Evolutionary conservation across 192 early-diverging fungal species (phyloP), one percentile per base, ranked within the genome.

Genomic region (Diversispora epigaea): DNA sequence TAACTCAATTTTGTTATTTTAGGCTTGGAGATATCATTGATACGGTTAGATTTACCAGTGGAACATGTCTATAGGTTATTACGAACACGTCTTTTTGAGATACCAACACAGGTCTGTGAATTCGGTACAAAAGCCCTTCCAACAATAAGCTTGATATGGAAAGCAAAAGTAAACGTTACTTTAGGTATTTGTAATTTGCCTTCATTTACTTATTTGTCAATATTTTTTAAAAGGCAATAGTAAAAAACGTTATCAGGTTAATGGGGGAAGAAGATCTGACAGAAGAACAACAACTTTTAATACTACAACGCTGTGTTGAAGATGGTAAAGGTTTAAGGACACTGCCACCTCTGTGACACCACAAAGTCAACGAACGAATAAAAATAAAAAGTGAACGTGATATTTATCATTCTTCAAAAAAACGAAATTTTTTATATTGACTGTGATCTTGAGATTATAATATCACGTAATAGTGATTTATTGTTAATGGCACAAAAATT

Each of bases 1-100:
- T 45, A n/a, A 68, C 47, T 52, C 19, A 32, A 68, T 52, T 50
- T 19, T 68, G 11, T 52, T 50, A 54, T 21, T 75, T 49, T 57
- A 62, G 72, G 57, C 17, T 49, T 73, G 45, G 62, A 7, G 56
- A 17, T 60, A 62, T 22, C 61, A 6, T 15, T 73, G 72, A 1
- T 73, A 10, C 25, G 72, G 40, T 19, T 73, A 10, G 72, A 73
- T 73, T 54, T 32, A 25, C 72, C 72, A 73, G 72, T 32, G 7
- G 72, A 58, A 14, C 22, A 43, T 74, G 17, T 74, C 43, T 60
- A n/a, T 47, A 43, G 58, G n/a, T 46, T 74, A 7, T 63, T 6
- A 22, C 72, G 72, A 41, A 74, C 72, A 63, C n/a, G 17, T 12
- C 6, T 63, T 39, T 45, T 74, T 58, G 65, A 46, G 1, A 74